Conservation (phyloP, 257 asterid genomes). For the Scutellaria minor region DNA sequence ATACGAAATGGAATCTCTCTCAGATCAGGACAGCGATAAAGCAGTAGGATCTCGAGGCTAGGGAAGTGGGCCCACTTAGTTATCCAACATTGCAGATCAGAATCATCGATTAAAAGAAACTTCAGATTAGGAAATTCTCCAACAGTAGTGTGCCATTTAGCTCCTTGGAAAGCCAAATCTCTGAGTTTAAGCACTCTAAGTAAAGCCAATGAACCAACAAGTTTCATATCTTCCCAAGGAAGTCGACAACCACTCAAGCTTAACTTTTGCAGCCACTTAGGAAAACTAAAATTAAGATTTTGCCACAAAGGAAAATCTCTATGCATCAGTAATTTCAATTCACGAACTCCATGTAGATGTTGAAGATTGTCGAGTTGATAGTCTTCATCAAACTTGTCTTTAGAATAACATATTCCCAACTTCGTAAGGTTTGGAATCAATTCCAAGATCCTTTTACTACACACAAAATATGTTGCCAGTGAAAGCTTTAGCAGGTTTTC, state of each 20-base stretch:
- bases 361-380: neutral
- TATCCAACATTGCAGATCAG: neutral
- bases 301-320: neutral
- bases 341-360: neutral
- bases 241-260: neutral
- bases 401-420: neutral
- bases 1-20: neutral
- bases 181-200: slow-evolving; percentile 4
- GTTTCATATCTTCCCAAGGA: neutral
- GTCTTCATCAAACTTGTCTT: neutral
- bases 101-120: neutral
- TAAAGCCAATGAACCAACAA: neutral
- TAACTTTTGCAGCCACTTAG: neutral
- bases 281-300: neutral
- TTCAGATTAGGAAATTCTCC: neutral
- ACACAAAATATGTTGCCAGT: neutral
- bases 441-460: neutral
- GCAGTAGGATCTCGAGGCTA: neutral
- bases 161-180: neutral
- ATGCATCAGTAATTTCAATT: neutral
- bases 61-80: slow-evolving; percentile 9
- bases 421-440: neutral
- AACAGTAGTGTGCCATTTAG: neutral
- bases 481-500: neutral
- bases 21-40: neutral